Evolutionary conservation across 2,329 filamentous ascomycete species (phyloP).

Genomic region (Arthrobotrys megalospora): DNA sequence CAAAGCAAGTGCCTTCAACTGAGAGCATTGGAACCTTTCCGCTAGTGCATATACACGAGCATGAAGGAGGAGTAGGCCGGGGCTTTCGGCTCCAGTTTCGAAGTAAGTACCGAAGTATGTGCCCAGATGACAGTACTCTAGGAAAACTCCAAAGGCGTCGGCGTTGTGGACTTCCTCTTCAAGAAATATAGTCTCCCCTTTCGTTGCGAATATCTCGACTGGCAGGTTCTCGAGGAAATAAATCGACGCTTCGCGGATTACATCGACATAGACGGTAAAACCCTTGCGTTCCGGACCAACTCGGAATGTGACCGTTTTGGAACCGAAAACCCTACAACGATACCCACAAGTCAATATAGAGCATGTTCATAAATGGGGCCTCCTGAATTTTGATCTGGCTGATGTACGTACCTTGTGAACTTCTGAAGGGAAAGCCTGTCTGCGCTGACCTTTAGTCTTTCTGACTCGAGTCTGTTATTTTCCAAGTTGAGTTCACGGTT

Average conservation of each 20-base stretch:
- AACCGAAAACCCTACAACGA: background rate
- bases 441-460: too few relatives aligned
- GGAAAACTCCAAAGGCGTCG: slow-evolving; percentile 31
- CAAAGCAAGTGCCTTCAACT: slow-evolving; percentile 17
- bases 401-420: too few relatives aligned
- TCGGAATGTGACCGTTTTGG: background rate
- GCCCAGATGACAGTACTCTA: slow-evolving; percentile 43
- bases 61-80: slow-evolving; percentile 2
- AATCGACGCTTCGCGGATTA: background rate
- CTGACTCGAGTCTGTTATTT: too few relatives aligned
- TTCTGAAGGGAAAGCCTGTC: too few relatives aligned
- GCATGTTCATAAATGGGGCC: too few relatives aligned
- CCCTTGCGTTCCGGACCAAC: background rate
- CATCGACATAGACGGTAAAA: background rate
- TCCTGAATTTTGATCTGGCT: too few relatives aligned
- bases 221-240: slow-evolving; percentile 4
- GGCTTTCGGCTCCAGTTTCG: background rate
- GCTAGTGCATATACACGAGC: slow-evolving; percentile 32
- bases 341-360: background rate
- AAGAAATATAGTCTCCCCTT: background rate
- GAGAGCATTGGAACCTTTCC: slow-evolving; percentile 8
- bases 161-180: slow-evolving; percentile 5
- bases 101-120: slow-evolving; percentile 5
- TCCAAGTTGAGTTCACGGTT: too few relatives aligned
- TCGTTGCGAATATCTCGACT: background rate